Evolutionary conservation across 352 stramenopile species (phyloP), one percentile per base, ranked within the genome.

Genomic region (Blastocystis sp.): DNA sequence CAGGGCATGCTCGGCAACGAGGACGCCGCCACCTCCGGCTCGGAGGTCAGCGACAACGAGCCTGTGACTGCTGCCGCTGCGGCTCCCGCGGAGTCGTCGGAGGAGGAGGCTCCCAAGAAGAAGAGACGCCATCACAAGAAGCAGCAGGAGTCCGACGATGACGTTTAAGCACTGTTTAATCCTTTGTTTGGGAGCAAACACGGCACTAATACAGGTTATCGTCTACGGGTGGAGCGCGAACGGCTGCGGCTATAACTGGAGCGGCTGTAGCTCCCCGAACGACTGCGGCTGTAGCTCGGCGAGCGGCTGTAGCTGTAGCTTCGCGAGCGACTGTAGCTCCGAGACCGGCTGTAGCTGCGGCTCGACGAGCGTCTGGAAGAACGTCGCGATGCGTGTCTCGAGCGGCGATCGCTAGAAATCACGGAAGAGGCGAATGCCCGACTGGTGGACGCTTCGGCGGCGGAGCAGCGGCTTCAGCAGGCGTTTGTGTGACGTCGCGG

Each of bases 101-200:
- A 62, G 23, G 11, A 17, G 62, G 62, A 69, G 34, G n/a, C 62
- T 5, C 62, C 11, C 5, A 28, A 62, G 4, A 81, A 81, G 71
- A 81, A 81, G 71, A 53, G 53, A 45, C 28, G 71, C 28, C 48
- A 65, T 19, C 71, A 81, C 53, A 53, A 59, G 28, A 81, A 66
- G 71, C 21, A 38, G 34, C 34, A n/a, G n/a, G 71, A 62, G 71
- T 79, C 71, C 17, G 71, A 81, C 66, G 71, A 81, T 81, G 71
- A 81, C 45, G 71, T 81, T 81, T 81, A 81, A 81, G 40, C 53
- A 19, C 19, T 23, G 43, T 61, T 9, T 45, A 53, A 40, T 76
- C 21, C 21, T 45, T 76, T 61, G 53, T 21, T 61, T 21, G 23
- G 34, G 65, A 61, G 21, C 28, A 34, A 34, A 34, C 28, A 34